Conservation (phyloP, 257 asterid genomes). For the Verbena officinalis region DNA sequence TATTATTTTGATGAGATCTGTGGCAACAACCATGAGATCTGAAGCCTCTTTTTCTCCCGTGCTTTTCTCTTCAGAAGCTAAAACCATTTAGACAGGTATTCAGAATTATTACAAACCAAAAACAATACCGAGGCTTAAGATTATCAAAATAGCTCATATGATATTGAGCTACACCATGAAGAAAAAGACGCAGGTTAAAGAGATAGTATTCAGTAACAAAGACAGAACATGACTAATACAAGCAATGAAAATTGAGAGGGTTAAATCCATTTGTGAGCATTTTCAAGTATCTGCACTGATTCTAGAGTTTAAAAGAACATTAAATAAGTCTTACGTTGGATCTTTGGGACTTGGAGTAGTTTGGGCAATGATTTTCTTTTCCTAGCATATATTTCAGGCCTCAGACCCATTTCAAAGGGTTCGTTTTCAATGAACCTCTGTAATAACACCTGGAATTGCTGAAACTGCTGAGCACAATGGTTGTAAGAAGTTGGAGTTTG, state of each 20-base stretch:
- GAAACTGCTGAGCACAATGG: slow-evolving; percentile 90
- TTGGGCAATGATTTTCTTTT: slow-evolving; percentile 69
- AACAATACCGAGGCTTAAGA: slow-evolving; percentile 1
- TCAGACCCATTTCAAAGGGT: slow-evolving; percentile 82
- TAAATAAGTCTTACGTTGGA: slow-evolving; percentile 92
- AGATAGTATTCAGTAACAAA: too few relatives aligned
- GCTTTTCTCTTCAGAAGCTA: slow-evolving; percentile 65
- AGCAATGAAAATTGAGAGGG: too few relatives aligned
- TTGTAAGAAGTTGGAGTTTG: slow-evolving; percentile 64
- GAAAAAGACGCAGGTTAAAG: too few relatives aligned
- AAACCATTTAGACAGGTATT: slow-evolving; percentile 24
- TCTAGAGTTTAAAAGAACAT: too few relatives aligned
- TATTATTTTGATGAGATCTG: slow-evolving; percentile 62
- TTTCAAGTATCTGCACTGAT: too few relatives aligned
- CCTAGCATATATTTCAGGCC: slow-evolving; percentile 85
- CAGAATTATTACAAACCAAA: slow-evolving; percentile 14
- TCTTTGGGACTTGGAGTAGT: slow-evolving; percentile 89
- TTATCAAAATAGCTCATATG: background rate
- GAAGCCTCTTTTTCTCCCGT: slow-evolving; percentile 55
- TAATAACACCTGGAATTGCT: slow-evolving; percentile 85
- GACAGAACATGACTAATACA: too few relatives aligned
- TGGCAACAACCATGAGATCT: slow-evolving; percentile 49
- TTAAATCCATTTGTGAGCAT: too few relatives aligned
- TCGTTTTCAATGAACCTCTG: slow-evolving; percentile 92
- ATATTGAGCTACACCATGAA: too few relatives aligned